Evolutionary conservation across 768 basidiomycete genomes (phyloP).

Genomic region (Jaapia argillacea): DNA sequence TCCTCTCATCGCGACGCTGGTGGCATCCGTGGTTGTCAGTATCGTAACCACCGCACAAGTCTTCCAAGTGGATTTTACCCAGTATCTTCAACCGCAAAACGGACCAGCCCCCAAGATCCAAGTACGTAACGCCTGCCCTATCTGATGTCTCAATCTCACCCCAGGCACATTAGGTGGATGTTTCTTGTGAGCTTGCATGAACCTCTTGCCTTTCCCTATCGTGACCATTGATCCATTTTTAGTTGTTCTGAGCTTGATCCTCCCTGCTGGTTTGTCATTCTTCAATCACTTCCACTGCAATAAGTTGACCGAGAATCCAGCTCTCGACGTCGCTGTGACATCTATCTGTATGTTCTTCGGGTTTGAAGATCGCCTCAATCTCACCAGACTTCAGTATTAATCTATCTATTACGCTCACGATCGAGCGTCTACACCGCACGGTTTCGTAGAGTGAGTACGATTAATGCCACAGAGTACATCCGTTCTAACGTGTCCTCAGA

Average conservation of each 20-base stretch:
- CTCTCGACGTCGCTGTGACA: conserved; percentile 13
- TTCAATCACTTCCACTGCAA: too few relatives aligned
- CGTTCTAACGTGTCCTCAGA: conserved; percentile 3
- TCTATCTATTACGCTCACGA: conserved; percentile 10
- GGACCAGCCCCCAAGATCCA: conserved; percentile 7
- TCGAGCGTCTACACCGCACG: conserved; percentile 11
- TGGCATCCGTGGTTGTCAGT: not conserved
- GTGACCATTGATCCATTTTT: too few relatives aligned
- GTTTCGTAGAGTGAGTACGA: conserved; percentile 8
- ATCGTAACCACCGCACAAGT: conserved; percentile 9
- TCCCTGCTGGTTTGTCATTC: too few relatives aligned
- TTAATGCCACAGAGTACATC: not conserved
- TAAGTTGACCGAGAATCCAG: too few relatives aligned
- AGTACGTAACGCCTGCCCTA: not conserved
- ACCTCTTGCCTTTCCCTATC: too few relatives aligned
- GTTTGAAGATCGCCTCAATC: not conserved
- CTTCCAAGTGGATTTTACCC: conserved; percentile 8
- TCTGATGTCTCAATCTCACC: not conserved
- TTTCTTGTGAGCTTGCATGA: conserved; percentile 4
- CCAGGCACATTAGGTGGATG: conserved; percentile 4
- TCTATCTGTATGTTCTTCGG: conserved; percentile 7
- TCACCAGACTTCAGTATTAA: conserved; percentile 5
- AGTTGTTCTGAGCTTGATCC: too few relatives aligned
- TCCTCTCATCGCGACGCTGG: not conserved
- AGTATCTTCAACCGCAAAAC: conserved; percentile 4